These are phyloP conservation scores for Monosporascus ibericus DNA, from an alignment of 2,329 filamentous ascomycete genomes.

Conservation along the genomic window DNA sequence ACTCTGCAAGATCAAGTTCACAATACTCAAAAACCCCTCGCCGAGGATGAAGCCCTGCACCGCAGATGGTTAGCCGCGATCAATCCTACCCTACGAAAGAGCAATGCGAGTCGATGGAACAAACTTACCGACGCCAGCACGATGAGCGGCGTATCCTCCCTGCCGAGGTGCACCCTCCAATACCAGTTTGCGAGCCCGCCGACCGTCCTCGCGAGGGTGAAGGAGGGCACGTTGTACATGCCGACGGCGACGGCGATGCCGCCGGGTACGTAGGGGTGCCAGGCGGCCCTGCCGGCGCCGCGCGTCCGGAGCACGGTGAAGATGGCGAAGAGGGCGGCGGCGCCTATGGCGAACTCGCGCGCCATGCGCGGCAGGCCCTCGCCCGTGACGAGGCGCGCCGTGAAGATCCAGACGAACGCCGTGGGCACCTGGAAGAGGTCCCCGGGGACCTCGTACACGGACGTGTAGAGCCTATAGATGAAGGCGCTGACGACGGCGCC, in stretches of 20 bases:
- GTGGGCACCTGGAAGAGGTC: slow-evolving; percentile 91
- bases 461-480: slow-evolving; percentile 83
- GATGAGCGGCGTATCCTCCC: slow-evolving; percentile 70
- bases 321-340: slow-evolving; percentile 66
- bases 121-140: slow-evolving; percentile 66
- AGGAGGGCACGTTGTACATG: slow-evolving; percentile 97
- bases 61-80: background rate
- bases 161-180: slow-evolving; percentile 55
- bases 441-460: slow-evolving; percentile 81
- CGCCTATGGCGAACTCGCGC: slow-evolving; percentile 68
- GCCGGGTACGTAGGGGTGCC: slow-evolving; percentile 76
- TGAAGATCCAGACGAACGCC: slow-evolving; percentile 96
- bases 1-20: slow-evolving; percentile 79
- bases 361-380: slow-evolving; percentile 82
- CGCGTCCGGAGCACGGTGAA: slow-evolving; percentile 67
- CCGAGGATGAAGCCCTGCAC: slow-evolving; percentile 77
- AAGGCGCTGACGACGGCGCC: slow-evolving; percentile 81
- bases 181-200: slow-evolving; percentile 73
- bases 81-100: slow-evolving; percentile 2
- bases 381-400: slow-evolving; percentile 85
- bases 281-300: slow-evolving; percentile 43
- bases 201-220: slow-evolving; percentile 80
- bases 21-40: slow-evolving; percentile 86
- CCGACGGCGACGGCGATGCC: slow-evolving; percentile 95
- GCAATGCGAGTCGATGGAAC: background rate